Evolutionary conservation across 2,329 filamentous ascomycete species (phyloP), one percentile per base, ranked within the genome.

Genomic region (Xylaria multiplex): DNA sequence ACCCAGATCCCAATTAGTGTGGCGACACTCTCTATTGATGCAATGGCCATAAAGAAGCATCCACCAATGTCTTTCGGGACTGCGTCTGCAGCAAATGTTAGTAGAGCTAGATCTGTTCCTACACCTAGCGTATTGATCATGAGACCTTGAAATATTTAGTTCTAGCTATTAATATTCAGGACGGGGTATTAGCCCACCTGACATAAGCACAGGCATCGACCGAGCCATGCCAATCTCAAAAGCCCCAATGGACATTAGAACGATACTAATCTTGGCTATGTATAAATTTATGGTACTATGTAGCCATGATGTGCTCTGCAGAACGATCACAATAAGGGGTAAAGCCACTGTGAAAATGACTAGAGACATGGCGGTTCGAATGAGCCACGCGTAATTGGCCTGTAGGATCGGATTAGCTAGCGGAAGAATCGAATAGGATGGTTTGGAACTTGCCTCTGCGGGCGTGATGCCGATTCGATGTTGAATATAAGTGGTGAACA

Each of bases 61-160:
- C 37, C 52, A 4, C 52, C 45, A n/a, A 52, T 37, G 40, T 56
- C 52, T 6, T 43, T 37, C 5, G 62, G n/a, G 14, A 65, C 35
- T 11, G 30, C 13, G 7, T 61, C 62, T 8, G 62, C 50, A 2
- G 57, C 52, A 52, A 61, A 65, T 22, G 62, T 45, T 8, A 65
- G 35, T 11, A 65, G 46, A 40, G 62, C 43, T 27, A 65, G n/a
- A 32, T 65, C 62, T 30, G 57, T 57, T 14, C 50, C 57, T 42
- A 65, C 62, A 19, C 62, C 62, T 6, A 65, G 37, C 6, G 62
- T 65, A 27, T 65, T 65, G 22, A 65, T 46, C 5, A 65, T 6
- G n/a, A 65, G 57, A 5, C 62, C 62, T 65, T 40, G 6, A 4
- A 14, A 52, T 45, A 6, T 43, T 61, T 46, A 61, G 53, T 19